Evolutionary conservation across 768 basidiomycete genomes (phyloP).

Genomic region (Goffeauzyma gilvescens): DNA sequence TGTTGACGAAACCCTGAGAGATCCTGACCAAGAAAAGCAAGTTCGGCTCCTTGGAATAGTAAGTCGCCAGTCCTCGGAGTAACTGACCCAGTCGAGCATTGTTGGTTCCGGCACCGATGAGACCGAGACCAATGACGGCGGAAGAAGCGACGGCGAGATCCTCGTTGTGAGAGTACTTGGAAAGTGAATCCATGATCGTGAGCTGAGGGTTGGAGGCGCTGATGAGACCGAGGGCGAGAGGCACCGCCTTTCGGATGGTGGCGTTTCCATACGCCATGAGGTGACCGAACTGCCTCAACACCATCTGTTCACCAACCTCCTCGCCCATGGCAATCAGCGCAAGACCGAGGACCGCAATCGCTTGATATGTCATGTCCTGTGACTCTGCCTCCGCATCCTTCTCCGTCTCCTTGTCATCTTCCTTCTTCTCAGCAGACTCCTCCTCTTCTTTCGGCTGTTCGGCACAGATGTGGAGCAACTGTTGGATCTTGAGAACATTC

Average conservation of each 20-base stretch:
- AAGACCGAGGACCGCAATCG: conserved; percentile 82
- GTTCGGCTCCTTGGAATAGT: conserved; percentile 93
- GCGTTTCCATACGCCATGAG: conserved; percentile 98
- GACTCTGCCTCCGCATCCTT: conserved; percentile 17
- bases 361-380: conserved; percentile 46
- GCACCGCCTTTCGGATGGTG: conserved; percentile 72
- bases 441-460: conserved; percentile 32
- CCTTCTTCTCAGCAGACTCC: conserved; percentile 11
- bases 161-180: conserved; percentile 96
- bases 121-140: conserved; percentile 95
- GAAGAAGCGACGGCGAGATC: conserved; percentile 92
- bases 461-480: conserved; percentile 76
- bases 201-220: conserved; percentile 91
- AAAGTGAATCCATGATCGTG: conserved; percentile 83
- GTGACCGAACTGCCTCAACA: conserved; percentile 91
- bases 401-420: conserved; percentile 7
- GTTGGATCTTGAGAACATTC: conserved; percentile 80
- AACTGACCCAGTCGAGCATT: conserved; percentile 94
- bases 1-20: conserved; percentile 89
- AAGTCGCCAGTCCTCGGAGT: conserved; percentile 89
- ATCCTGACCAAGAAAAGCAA: conserved; percentile 90
- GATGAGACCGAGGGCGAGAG: conserved; percentile 83
- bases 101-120: conserved; percentile 96
- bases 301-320: conserved; percentile 94
- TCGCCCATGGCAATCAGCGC: conserved; percentile 94